Percentiles rank a stretch among this genome's conserved stretches.
Conservation (phyloP, 306 rosid genomes). For the Gastrolobium villosum region DNA sequence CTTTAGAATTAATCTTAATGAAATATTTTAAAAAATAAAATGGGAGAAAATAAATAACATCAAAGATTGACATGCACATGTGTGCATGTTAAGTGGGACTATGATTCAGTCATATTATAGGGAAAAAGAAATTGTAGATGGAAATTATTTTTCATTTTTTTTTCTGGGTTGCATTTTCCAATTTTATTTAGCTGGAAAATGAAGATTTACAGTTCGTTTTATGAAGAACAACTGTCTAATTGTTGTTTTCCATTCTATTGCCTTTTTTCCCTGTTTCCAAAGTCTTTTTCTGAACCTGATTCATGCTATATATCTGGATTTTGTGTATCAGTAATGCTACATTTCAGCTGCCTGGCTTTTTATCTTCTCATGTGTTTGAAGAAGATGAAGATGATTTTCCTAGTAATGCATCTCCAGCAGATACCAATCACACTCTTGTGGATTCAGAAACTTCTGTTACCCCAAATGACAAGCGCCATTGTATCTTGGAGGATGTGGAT, state of each 20-base stretch:
- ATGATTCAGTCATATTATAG: neutral
- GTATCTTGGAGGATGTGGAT: slow-evolving; percentile 88
- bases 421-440: slow-evolving; percentile 52
- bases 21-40: neutral
- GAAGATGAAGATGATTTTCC: slow-evolving; percentile 74
- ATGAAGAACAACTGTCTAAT: slow-evolving; percentile 2
- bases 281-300: neutral
- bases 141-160: neutral
- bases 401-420: slow-evolving; percentile 53
- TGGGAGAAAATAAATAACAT: neutral
- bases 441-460: slow-evolving; percentile 71
- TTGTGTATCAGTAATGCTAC: slow-evolving; percentile 77
- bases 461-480: slow-evolving; percentile 80
- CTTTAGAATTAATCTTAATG: neutral
- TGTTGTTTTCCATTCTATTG: neutral
- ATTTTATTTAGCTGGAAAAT: neutral
- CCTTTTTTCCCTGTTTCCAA: neutral
- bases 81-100: slow-evolving; percentile 8
- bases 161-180: neutral
- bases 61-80: neutral
- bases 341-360: slow-evolving; percentile 81
- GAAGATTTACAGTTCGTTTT: neutral
- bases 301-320: slow-evolving; percentile 25
- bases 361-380: slow-evolving; percentile 71
- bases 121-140: neutral